Conservation (phyloP, 2,329 filamentous ascomycete species). For the Calonectria pauciramosa region DNA sequence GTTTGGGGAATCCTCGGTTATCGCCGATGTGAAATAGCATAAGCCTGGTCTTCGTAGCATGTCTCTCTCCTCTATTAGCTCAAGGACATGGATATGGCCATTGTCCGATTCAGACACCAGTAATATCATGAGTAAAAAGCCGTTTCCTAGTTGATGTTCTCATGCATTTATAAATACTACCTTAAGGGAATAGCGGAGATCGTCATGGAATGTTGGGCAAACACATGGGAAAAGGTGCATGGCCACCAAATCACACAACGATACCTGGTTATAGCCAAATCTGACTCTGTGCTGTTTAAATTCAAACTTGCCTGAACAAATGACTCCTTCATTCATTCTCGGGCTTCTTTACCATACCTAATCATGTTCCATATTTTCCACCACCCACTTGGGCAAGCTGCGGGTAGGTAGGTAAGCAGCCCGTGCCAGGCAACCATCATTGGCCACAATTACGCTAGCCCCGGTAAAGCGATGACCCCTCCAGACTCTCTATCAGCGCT, state of each 20-base stretch:
- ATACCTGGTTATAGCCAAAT: not conserved
- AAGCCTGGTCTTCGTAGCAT: not conserved
- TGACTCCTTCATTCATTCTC: not conserved
- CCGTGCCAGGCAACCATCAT: slow-evolving; percentile 25
- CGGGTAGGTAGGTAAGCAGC: not conserved
- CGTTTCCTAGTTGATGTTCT: not conserved
- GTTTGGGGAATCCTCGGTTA: not conserved
- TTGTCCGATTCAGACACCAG: not conserved
- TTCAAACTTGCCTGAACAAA: not conserved
- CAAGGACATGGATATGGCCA: not conserved
- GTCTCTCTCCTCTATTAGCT: not conserved
- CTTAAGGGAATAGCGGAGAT: not conserved
- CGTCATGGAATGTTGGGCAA: not conserved
- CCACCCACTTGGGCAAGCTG: not conserved
- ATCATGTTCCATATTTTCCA: not conserved
- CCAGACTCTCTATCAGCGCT: slow-evolving; percentile 15
- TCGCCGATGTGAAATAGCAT: not conserved
- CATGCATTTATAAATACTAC: not conserved
- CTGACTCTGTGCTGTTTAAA: not conserved
- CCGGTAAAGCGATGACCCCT: slow-evolving; percentile 48
- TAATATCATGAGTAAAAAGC: not conserved
- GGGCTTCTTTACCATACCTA: not conserved
- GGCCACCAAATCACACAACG: not conserved
- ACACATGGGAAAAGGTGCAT: not conserved
- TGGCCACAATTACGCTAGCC: slow-evolving; percentile 39